A percentile compares a stretch with the other conserved stretches of the same genome.
These are phyloP conservation scores for Juglanconis oblonga DNA, from an alignment of 2,329 filamentous ascomycete species.

Conservation along the genomic window DNA sequence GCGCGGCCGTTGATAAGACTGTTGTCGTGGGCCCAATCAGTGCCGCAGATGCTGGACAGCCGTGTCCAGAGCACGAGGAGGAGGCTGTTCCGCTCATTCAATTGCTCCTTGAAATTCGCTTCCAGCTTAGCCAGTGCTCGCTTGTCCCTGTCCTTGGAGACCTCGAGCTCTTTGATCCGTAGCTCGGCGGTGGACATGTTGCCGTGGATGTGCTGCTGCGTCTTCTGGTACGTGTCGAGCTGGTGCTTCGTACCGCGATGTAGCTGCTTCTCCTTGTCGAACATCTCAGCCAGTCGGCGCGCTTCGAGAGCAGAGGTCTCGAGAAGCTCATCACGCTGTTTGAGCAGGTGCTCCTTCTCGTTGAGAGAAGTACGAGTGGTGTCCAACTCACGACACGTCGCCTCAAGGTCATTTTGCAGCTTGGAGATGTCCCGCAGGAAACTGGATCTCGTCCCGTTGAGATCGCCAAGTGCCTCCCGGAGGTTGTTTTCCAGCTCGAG, in stretches of 20 bases:
- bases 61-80: slow-evolving; percentile 88
- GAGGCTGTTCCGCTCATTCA: slow-evolving; percentile 84
- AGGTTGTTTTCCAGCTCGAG: slow-evolving; percentile 88
- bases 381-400: slow-evolving; percentile 79
- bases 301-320: slow-evolving; percentile 87
- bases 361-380: slow-evolving; percentile 70
- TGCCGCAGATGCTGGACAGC: slow-evolving; percentile 79
- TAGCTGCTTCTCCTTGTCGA: slow-evolving; percentile 84
- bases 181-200: slow-evolving; percentile 83
- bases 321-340: slow-evolving; percentile 82
- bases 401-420: slow-evolving; percentile 83
- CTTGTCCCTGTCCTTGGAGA: slow-evolving; percentile 72
- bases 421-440: slow-evolving; percentile 72
- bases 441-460: slow-evolving; percentile 80
- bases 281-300: slow-evolving; percentile 77
- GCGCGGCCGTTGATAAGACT: slow-evolving; percentile 82
- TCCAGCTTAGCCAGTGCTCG: slow-evolving; percentile 75
- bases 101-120: slow-evolving; percentile 77
- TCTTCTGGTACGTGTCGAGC: slow-evolving; percentile 85
- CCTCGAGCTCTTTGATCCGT: slow-evolving; percentile 82
- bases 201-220: slow-evolving; percentile 80
- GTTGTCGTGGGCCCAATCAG: slow-evolving; percentile 89
- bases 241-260: slow-evolving; percentile 84
- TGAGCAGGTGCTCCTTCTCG: slow-evolving; percentile 90
- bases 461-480: slow-evolving; percentile 80